Evolutionary conservation across 106 monocot species (phyloP), one percentile per base, ranked within the genome.

Genomic region (Alisma plantagoaquatica): DNA sequence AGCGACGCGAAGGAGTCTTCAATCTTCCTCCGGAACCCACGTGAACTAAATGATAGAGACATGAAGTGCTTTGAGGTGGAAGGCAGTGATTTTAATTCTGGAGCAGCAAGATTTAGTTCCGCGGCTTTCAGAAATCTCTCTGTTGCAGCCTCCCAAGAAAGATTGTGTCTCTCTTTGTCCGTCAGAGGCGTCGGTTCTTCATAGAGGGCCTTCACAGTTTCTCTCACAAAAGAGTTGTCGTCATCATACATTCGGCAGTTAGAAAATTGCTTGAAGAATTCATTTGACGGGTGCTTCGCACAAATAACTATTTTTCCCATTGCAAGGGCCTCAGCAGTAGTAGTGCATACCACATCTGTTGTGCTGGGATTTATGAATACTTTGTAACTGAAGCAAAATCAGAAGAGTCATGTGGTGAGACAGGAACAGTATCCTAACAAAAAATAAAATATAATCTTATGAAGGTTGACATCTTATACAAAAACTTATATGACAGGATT

Each of bases 341-440:
- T 81, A 6, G 87, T 87, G 66, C 81, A 87, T 8, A 87, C 87
- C 19, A 87, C 87, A 31, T 87, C 81, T 20, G 87, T 87, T 24
- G 87, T 87, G 69, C 87, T 81, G 2, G 87, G 81, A 51, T 87
- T 87, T 35, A 87, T 41, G 54, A 87, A 78, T 4, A 87, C 77
- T 57, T 75, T 87, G 54, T 87, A 87, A 45, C 87, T 87, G 71
- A 27, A 64, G n/a, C n/a, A 65, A 26, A 16, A 65, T 5, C 33
- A n/a, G 27, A 41, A 59, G 45, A 54, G n/a, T n/a, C n/a, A n/a
- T n/a, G n/a, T n/a, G 27, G 50, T 50, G 5, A 60, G n/a, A 46
- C 30, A 12, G 31, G 46, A 0, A 16, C 1, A 1, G 5, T 51
- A 45, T n/a, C n/a, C n/a, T n/a, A n/a, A n/a, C n/a, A n/a, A n/a